A percentile compares a stretch with the other conserved stretches of the same genome.
phyloP scores from a whole-genome alignment of 2,329 filamentous ascomycete species.

The Pestalotiopsis sp. region DNA sequence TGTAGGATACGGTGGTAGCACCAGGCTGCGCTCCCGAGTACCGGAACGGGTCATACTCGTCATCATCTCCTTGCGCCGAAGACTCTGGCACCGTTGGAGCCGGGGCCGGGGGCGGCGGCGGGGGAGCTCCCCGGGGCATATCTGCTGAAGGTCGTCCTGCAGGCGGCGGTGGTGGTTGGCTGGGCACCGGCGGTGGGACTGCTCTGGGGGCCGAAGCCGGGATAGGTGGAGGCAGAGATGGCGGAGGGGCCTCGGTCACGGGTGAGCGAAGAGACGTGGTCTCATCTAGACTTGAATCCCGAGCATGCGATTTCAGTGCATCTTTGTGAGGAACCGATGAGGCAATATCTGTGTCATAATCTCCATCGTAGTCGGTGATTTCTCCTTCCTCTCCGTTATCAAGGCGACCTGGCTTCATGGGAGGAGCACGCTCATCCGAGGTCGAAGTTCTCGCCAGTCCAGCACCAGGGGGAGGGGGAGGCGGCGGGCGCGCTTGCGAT shows the following conservation, averaged over 20 bases:
- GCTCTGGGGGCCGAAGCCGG: constrained; percentile 59
- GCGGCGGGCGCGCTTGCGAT: constrained; percentile 63
- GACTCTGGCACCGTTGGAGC: constrained; percentile 19
- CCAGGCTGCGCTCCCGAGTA: constrained; percentile 44
- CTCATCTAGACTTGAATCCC: constrained; percentile 77
- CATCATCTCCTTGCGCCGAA: constrained; percentile 46
- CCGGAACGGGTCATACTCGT: constrained; percentile 72
- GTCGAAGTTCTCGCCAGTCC: constrained; percentile 61
- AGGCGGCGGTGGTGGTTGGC: constrained; percentile 53
- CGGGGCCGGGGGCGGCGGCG: constrained; percentile 47
- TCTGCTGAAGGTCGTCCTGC: constrained; percentile 66
- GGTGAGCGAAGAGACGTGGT: constrained; percentile 64
- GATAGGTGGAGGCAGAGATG: constrained; percentile 56
- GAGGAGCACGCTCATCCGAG: constrained; percentile 50
- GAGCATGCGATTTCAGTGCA: constrained; percentile 79
- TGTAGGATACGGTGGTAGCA: constrained; percentile 31
- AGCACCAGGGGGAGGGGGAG: constrained; percentile 64
- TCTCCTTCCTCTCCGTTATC: constrained; percentile 72
- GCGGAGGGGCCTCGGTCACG: constrained; percentile 41
- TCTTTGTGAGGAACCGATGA: constrained; percentile 94
- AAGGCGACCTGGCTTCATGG: constrained; percentile 42
- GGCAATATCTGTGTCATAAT: constrained; percentile 97
- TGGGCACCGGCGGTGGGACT: constrained; percentile 67
- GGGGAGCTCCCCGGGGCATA: constrained; percentile 68
- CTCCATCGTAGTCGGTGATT: constrained; percentile 92